phyloP scores from a whole-genome alignment of 176 grass and related monocot species.

The Aegilops umbellulata region DNA sequence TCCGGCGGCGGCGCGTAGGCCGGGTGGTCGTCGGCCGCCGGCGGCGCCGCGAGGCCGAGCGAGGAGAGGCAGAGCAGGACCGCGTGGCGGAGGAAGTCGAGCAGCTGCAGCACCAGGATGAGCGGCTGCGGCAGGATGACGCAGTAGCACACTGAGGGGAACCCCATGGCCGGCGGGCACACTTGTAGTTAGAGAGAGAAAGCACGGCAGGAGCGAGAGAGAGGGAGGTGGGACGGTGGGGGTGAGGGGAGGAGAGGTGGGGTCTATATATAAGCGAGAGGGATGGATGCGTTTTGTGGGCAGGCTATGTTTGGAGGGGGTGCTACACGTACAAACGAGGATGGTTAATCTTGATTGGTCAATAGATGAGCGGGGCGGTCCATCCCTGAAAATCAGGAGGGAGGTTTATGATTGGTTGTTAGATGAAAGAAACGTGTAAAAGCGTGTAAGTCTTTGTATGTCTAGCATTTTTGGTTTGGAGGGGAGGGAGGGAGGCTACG shows the following conservation, averaged over 20 bases:
- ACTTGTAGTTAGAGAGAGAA: neutral
- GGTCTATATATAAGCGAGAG: constrained; percentile 35
- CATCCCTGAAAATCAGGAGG: too few relatives aligned
- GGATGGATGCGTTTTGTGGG: neutral
- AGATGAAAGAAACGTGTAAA: too few relatives aligned
- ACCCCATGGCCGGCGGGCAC: constrained; percentile 51
- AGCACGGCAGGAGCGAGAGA: neutral
- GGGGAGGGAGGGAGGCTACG: neutral
- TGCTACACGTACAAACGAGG: too few relatives aligned
- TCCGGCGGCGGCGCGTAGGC: constrained; percentile 18
- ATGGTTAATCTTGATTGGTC: too few relatives aligned
- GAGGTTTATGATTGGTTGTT: too few relatives aligned
- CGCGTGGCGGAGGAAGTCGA: constrained; percentile 49
- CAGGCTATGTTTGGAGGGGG: constrained; percentile 1
- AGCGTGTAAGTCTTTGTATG: too few relatives aligned
- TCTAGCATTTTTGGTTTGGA: too few relatives aligned
- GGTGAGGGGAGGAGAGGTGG: neutral
- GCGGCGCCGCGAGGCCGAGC: constrained; percentile 43
- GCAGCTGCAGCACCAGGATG: constrained; percentile 59
- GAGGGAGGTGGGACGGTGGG: neutral
- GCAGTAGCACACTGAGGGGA: constrained; percentile 69
- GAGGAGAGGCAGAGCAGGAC: constrained; percentile 46
- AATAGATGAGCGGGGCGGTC: too few relatives aligned
- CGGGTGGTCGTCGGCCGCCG: constrained; percentile 42
- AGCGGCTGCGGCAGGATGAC: constrained; percentile 83